Base-by-base conservation (phyloP, 139 green algal genomes). In the Volvox reticuliferus region DNA sequence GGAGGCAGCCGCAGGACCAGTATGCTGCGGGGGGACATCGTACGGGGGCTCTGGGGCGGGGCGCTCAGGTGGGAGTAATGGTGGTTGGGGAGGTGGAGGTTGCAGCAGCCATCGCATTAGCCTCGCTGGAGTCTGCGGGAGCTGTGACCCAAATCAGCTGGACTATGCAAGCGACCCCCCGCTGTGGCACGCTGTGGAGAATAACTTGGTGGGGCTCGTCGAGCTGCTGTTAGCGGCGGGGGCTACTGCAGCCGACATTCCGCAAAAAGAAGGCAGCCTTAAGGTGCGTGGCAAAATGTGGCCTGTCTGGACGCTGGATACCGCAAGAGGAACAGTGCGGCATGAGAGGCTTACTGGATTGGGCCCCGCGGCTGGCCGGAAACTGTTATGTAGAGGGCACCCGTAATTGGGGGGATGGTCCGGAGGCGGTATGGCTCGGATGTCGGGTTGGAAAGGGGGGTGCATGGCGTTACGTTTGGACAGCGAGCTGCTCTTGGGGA, bases 141-240 rank as follows among this genome's bases (percentile, higher is more conserved):
- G 67, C 36, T 89, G 85, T 30, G 85, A 89, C 28, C 85, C 33
- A 12, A 92, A 94, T 55, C 87, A 92, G 92, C 69, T 92, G 33
- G 92, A 92, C 69, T 89, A 91, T 21, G 92, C 89, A 3, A 91
- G 83, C 50, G 92, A 94, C 69, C 92, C 92, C 18, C 84, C 92
- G 33, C 37, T 92, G 79, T 94, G 92, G 88, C 92, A 94, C 28
- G 92, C 88, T 9, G 84, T 94, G 77, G 92, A 94, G 78, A 90
- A 94, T 33, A 91, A 91, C 79, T 88, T 92, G 63, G 78, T 65
- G 71, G 69, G 83, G 24, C 82, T 91, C 84, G 88, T 94, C 55
- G 79, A 65, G 30, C 62, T 88, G 78, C 88, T 94, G 84, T 79
- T 94, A 36, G 67, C 82, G 69, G 33, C 87, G 79, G 79, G 79